phyloP scores from a whole-genome alignment of 495 filamentous ascomycete species.

The Penicillium egyptiacum region DNA sequence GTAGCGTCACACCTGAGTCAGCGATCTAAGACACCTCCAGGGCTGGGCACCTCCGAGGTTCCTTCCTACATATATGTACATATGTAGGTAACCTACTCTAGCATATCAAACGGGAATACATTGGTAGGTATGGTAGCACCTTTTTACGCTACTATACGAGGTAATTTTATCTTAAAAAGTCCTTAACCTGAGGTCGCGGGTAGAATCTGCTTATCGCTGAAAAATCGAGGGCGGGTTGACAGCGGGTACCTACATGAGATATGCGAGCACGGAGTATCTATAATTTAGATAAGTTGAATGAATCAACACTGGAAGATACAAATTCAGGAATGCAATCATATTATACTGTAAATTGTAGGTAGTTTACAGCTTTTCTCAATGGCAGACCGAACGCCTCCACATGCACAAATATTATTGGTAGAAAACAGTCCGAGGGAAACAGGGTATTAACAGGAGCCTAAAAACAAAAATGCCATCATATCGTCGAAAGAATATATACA shows the following conservation, averaged over 20 bases:
- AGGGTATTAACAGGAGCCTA: conserved; percentile 28
- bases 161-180: too few relatives aligned
- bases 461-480: conserved; percentile 24
- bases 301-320: too few relatives aligned
- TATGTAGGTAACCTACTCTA: too few relatives aligned
- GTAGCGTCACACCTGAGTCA: conserved; percentile 8
- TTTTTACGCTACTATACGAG: too few relatives aligned
- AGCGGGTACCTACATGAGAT: background rate
- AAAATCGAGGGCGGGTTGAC: too few relatives aligned
- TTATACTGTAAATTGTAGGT: conserved; percentile 1
- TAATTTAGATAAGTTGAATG: background rate
- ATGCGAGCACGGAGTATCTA: background rate
- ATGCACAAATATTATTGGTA: conserved; percentile 22
- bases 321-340: conserved; percentile 3
- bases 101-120: too few relatives aligned
- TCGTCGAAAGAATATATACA: conserved; percentile 24
- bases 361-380: conserved; percentile 9
- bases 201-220: too few relatives aligned
- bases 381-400: conserved; percentile 25
- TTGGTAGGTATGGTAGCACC: too few relatives aligned
- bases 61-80: too few relatives aligned
- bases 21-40: background rate
- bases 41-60: too few relatives aligned
- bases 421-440: conserved; percentile 12
- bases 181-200: too few relatives aligned